Percentiles rank a stretch among this genome's conserved stretches.
phyloP scores from a whole-genome alignment of 352 stramenopile genomes.

The Pilasporangium apinafurcum region DNA sequence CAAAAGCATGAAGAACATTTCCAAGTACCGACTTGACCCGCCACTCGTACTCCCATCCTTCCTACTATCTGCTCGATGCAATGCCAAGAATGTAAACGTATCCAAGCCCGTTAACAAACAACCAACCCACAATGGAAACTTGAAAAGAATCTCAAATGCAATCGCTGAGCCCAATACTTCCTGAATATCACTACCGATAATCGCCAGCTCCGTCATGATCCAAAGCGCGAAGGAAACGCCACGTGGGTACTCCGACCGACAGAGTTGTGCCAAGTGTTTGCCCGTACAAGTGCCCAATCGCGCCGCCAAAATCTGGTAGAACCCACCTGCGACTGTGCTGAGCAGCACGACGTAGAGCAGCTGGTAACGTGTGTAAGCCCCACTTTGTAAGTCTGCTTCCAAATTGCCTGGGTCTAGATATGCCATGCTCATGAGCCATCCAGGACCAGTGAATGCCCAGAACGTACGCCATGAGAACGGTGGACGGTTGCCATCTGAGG shows the following conservation, averaged over 20 bases:
- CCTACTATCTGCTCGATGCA: constrained; percentile 60
- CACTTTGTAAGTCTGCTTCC: constrained; percentile 88
- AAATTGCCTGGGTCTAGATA: constrained; percentile 92
- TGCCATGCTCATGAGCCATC: constrained; percentile 75
- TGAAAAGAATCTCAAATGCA: constrained; percentile 73
- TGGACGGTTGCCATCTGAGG: constrained; percentile 1
- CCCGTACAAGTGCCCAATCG: constrained; percentile 83
- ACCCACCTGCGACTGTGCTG: constrained; percentile 72
- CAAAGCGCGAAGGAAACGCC: constrained; percentile 51
- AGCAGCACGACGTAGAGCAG: constrained; percentile 86
- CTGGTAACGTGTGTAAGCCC: constrained; percentile 75
- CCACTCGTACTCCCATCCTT: constrained; percentile 2
- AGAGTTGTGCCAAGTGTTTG: constrained; percentile 71
- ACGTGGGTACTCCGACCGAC: constrained; percentile 58
- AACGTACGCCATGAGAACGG: constrained; percentile 51
- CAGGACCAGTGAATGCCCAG: constrained; percentile 46
- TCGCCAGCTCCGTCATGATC: constrained; percentile 85
- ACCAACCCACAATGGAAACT: constrained; percentile 59
- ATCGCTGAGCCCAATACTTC: constrained; percentile 78
- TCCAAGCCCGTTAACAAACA: constrained; percentile 62
- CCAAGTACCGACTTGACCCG: constrained; percentile 59
- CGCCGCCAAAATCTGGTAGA: constrained; percentile 86
- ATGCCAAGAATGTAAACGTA: constrained; percentile 89
- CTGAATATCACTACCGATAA: constrained; percentile 85
- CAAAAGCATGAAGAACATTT: constrained; percentile 82